Percentiles rank a stretch among this genome's conserved stretches.
These are phyloP conservation scores for Amaranthus hypochondriacus DNA, from an alignment of 148 eudicot genomes.

Conservation along the genomic window DNA sequence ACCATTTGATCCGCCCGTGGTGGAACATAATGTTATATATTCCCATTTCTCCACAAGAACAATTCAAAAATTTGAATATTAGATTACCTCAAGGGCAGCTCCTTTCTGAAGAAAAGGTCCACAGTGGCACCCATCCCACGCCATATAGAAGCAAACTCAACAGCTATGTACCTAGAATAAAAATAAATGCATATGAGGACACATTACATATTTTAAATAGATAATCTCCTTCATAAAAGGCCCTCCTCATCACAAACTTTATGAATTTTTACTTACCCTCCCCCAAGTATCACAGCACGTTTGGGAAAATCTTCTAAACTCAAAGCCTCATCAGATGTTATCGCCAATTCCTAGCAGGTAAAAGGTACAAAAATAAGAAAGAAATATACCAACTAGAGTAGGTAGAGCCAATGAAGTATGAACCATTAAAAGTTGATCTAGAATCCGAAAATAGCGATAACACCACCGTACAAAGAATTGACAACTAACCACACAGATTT, in stretches of 20 bases:
- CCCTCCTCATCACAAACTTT: neutral
- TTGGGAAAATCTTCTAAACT: constrained; percentile 95
- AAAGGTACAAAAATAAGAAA: constrained; percentile 10
- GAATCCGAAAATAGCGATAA: no score
- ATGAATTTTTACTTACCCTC: constrained; percentile 54
- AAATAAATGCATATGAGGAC: neutral
- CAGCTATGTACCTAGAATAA: constrained; percentile 79
- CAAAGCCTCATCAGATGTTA: constrained; percentile 97
- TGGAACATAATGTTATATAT: no score
- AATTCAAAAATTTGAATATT: no score
- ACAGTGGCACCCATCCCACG: constrained; percentile 94
- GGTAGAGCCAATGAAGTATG: neutral
- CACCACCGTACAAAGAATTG: no score
- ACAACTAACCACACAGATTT: no score
- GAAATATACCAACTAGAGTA: neutral
- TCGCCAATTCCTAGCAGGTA: constrained; percentile 62
- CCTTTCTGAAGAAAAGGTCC: constrained; percentile 76
- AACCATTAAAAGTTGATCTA: no score
- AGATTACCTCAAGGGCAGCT: constrained; percentile 80
- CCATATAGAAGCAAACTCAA: constrained; percentile 99
- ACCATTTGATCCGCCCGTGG: no score
- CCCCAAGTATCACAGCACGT: constrained; percentile 87
- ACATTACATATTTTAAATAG: neutral
- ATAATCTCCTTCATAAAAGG: neutral
- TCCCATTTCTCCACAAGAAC: no score